Conservation (phyloP, 331 rosid species). For the Stylosanthes scabra region DNA sequence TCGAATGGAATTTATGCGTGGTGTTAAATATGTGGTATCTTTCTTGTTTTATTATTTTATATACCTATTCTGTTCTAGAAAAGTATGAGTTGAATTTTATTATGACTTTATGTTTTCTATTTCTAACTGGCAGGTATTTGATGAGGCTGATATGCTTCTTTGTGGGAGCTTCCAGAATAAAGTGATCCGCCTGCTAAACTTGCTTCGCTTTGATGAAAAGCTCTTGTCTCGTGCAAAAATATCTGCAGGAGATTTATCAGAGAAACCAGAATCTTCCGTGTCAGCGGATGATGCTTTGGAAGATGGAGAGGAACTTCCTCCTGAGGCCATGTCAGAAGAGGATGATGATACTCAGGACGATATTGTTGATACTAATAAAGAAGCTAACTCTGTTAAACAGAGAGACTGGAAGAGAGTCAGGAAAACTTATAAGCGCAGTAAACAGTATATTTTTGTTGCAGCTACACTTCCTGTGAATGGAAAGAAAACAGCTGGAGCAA, state of each 20-base stretch:
- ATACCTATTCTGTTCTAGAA: not conserved
- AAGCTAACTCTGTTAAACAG: constrained; percentile 49
- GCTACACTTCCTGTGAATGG: constrained; percentile 98
- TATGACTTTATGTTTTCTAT: constrained; percentile 24
- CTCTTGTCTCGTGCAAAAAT: constrained; percentile 60
- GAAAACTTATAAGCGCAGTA: constrained; percentile 76
- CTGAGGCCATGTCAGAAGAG: constrained; percentile 58
- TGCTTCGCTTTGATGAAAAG: constrained; percentile 90
- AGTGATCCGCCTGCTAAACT: constrained; percentile 83
- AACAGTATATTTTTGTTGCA: constrained; percentile 96
- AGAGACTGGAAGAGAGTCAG: constrained; percentile 86
- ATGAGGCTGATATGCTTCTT: constrained; percentile 99
- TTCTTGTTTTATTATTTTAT: constrained; percentile 34
- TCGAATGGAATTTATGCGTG: constrained; percentile 63
- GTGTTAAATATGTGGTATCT: constrained; percentile 86
- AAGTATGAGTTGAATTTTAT: not conserved
- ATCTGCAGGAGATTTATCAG: constrained; percentile 47
- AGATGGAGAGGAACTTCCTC: constrained; percentile 55
- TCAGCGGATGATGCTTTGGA: constrained; percentile 47
- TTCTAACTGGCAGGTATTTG: constrained; percentile 73
- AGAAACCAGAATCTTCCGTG: constrained; percentile 50
- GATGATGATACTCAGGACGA: constrained; percentile 51
- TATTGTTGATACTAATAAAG: constrained; percentile 41
- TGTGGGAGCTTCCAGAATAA: constrained; percentile 93
- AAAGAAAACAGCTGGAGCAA: constrained; percentile 91